Evolutionary conservation across 2,329 filamentous ascomycete species (phyloP), one percentile per base, ranked within the genome.

Genomic region (Chaetoscypha palmicola): DNA sequence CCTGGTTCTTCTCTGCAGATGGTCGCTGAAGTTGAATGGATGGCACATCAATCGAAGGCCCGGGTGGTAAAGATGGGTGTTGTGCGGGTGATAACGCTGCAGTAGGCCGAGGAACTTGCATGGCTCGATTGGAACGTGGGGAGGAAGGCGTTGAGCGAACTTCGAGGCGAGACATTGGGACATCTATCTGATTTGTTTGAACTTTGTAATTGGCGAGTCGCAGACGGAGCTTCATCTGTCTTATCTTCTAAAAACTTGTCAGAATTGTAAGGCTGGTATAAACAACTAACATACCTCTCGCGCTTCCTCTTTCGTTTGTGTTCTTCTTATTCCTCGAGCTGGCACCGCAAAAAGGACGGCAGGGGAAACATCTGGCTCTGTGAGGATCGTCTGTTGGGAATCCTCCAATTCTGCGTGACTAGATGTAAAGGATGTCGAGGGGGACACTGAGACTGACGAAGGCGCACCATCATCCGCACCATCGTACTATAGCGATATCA

Each of bases 171-270:
- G 79, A 70, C 48, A 86, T 72, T 1, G 83, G 80, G 21, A 85
- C 71, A 45, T 75, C 67, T 42, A 79, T 74, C 63, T 90, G 85
- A 47, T 83, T 79, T 2, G 84, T 89, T 45, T 73, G 74, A 52
- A 90, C 70, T 64, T 89, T 89, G 69, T 88, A 89, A 58, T 75
- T 76, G 11, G 83, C 85, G 16, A 88, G 73, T 21, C 76, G 72
- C 12, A 90, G 74, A n/a, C 83, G 75, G 8, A 86, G 71, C 83
- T 76, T 16, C 79, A 81, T 64, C 76, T 74, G 73, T 84, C 24
- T 3, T 16, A 42, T 22, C 26, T 24, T 34, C 35, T 52, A 21
- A 34, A 22, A 23, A 22, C 9, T 16, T 34, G 17, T 23, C n/a
- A 36, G 9, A 41, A 22, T 19, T n/a, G 24, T 14, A 23, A 16